Evolutionary conservation across 140 eudicot species (phyloP).

Genomic region (Erigeron philadelphicus): DNA sequence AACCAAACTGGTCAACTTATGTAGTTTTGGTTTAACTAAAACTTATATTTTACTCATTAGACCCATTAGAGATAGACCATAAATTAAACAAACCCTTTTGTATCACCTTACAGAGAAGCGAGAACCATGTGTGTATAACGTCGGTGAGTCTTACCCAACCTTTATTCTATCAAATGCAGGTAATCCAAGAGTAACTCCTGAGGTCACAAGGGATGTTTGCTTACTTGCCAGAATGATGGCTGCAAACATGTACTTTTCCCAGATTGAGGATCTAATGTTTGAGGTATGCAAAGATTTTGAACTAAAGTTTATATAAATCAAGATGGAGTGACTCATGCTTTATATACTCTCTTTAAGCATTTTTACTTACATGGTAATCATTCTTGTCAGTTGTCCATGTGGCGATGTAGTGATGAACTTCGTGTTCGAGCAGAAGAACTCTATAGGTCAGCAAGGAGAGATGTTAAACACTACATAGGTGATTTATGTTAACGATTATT

Average conservation of each 20-base stretch:
- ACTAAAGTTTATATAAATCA: background rate
- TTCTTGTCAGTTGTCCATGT: constrained; percentile 75
- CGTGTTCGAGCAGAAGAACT: constrained; percentile 72
- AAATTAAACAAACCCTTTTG: background rate
- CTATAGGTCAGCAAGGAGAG: constrained; percentile 66
- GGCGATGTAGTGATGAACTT: constrained; percentile 93
- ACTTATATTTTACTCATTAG: background rate
- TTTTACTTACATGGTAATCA: constrained; percentile 13
- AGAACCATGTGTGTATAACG: background rate
- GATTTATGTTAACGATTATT: background rate
- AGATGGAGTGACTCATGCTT: too few species aligned
- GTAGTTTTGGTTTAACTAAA: too few species aligned
- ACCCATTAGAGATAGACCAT: background rate
- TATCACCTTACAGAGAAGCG: background rate
- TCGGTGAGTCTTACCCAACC: background rate
- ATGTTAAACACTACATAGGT: constrained; percentile 94
- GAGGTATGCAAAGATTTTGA: constrained; percentile 47
- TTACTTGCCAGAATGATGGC: constrained; percentile 97
- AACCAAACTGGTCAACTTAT: too few species aligned
- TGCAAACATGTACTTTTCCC: constrained; percentile 84
- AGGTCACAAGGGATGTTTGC: constrained; percentile 95
- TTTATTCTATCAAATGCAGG: constrained; percentile 39
- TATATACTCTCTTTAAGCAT: background rate
- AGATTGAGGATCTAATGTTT: constrained; percentile 96
- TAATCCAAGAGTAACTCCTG: constrained; percentile 97